Base-by-base conservation (phyloP, 306 rosid genomes). In the Sophora flavescens region DNA sequence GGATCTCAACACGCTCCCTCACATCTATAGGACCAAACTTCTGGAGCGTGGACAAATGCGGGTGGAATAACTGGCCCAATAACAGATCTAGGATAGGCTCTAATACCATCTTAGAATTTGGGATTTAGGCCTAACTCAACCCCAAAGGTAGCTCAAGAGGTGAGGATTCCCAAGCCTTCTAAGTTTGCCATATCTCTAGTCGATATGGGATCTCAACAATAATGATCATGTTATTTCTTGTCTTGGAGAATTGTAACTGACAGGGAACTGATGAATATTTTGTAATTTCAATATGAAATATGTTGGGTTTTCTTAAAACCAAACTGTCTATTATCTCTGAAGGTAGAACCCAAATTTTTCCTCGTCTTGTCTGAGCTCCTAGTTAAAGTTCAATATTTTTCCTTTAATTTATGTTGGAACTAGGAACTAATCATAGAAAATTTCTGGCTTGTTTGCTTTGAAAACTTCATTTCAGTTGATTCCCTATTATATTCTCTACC, bases 381-480 rank as follows among this genome's bases (percentile, higher is more conserved):
- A 11, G 51, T 5, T 66, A n/a, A n/a, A n/a, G n/a, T n/a, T n/a
- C n/a, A n/a, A n/a, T n/a, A n/a, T n/a, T 74, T 77, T 60, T 22
- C 13, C 71, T 16, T 13, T 69, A 15, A 68, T 68, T 42, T 78
- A 68, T 56, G 45, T 67, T 42, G 78, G 54, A 66, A 59, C 15
- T 32, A 57, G 28, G 73, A 41, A 32, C 35, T 53, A 72, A 10
- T 39, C 44, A 39, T 53, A 2, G 59, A 61, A 48, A 6, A 45
- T 13, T 51, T 56, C 15, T 18, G 44, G 72, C 15, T 52, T 42
- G 14, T 41, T 35, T 51, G 42, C 63, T 82, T 77, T 62, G 63
- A 62, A 38, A 69, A 41, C 47, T 32, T 63, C 42, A 51, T 45
- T 70, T 63, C 61, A 30, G 26, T 59, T 74, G 50, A 45, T 62